Conservation (phyloP, 345 rosid species). For the Cardamine resedifolia region DNA sequence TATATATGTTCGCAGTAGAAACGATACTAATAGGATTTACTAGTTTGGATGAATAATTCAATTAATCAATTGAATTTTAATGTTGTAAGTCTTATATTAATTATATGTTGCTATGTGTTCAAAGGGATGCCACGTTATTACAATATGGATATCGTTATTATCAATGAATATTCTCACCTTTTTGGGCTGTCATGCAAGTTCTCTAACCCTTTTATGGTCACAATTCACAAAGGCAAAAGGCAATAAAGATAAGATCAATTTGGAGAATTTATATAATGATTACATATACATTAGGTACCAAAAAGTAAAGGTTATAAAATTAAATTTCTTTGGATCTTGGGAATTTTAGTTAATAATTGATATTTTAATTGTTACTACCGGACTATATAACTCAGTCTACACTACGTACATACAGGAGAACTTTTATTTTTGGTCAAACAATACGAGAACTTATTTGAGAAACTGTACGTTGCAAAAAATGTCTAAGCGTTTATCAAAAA, state of each 20-base stretch:
- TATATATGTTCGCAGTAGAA: neutral
- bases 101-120: constrained; percentile 21
- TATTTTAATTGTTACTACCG: neutral
- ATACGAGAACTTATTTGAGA: neutral
- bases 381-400: neutral
- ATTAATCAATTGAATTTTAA: neutral
- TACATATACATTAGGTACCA: neutral
- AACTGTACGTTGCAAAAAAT: neutral
- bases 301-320: constrained; percentile 1
- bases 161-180: constrained; percentile 28
- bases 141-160: no score
- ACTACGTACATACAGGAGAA: neutral
- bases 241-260: constrained; percentile 32
- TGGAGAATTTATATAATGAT: constrained; percentile 7
- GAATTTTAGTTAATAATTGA: no score
- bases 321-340: neutral
- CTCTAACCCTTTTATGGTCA: constrained; percentile 35
- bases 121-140: constrained; percentile 31
- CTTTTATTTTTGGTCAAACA: no score
- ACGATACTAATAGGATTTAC: neutral
- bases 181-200: constrained; percentile 35
- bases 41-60: neutral
- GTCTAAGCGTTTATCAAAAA: no score
- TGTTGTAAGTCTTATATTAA: neutral
- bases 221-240: constrained; percentile 37